Evolutionary conservation across 2,329 filamentous ascomycete species (phyloP), one percentile per base, ranked within the genome.

Genomic region (Aureobasidium pullulans): DNA sequence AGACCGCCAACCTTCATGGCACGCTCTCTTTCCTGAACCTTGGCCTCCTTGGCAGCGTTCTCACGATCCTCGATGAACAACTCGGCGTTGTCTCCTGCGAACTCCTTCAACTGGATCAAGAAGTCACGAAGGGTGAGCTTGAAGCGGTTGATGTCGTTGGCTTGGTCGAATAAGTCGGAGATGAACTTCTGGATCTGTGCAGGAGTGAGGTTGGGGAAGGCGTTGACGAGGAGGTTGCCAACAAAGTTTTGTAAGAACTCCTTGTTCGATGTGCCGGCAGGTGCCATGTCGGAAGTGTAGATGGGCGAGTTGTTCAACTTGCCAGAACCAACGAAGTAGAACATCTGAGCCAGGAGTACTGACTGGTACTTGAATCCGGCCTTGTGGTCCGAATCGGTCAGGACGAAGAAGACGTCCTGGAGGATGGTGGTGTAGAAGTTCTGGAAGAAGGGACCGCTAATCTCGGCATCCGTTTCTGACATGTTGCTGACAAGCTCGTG

Each of bases 321-420:
- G 58, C 91, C 87, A 31, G 84, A 80, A 66, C 92, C 84, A n/a
- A 96, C 86, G 60, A 96, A 91, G 80, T 92, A 95, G 77, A 99
- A 96, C 83, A 99, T 92, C 69, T 92, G 89, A 68, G 94, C 91
- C 62, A 99, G 78, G 50, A 99, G 80, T 83, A 94, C 88, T 3
- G 92, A 92, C 77, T 99, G 94, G 8, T 92, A 94, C 81, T 99
- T 99, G 81, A 99, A 99, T 0, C 94, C 94, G 62, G 94, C 94
- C 79, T 99, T 99, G 81, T 99, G 94, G 68, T 99, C 94, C 62
- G 88, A 93, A 70, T 99, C 94, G 0, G 94, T 97, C 54, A 99
- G 83, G 43, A 99, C 94, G 69, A 96, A 99, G 81, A 99, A 96
- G 13, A 99, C 91, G 68, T 99, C 94, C 75, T 99, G 94, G 53